Percentiles rank a stretch among this genome's conserved stretches.
Evolutionary conservation across 371 early-diverging fungal genomes (phyloP).

Genomic region (Thermomucor indicae-seudaticae): DNA sequence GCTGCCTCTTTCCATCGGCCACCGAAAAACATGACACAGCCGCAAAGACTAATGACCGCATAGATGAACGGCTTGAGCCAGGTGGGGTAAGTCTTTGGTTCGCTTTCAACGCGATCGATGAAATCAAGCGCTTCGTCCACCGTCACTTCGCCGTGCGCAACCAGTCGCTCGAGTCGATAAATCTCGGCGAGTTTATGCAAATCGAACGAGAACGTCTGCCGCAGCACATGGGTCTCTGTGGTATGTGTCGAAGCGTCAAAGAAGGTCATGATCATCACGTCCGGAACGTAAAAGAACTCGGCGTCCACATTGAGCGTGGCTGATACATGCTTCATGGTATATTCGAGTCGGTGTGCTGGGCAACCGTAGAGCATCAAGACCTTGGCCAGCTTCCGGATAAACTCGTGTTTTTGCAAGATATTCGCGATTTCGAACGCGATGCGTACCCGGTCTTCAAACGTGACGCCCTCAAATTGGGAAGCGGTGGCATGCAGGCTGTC

Average conservation of each 20-base stretch:
- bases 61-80: constrained; percentile 48
- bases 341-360: constrained; percentile 58
- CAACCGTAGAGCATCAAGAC: constrained; percentile 53
- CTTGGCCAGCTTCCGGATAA: constrained; percentile 48
- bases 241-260: constrained; percentile 67
- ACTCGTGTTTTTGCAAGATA: constrained; percentile 54
- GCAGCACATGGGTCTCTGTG: constrained; percentile 70
- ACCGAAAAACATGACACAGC: constrained; percentile 41
- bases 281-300: constrained; percentile 65
- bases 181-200: constrained; percentile 61
- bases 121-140: constrained; percentile 52
- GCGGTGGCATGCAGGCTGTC: constrained; percentile 40
- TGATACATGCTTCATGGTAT: constrained; percentile 41
- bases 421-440: constrained; percentile 56
- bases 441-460: constrained; percentile 47
- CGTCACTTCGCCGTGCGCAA: constrained; percentile 41
- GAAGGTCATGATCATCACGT: constrained; percentile 67
- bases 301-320: constrained; percentile 60
- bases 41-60: constrained; percentile 46
- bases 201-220: constrained; percentile 53
- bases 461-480: constrained; percentile 40
- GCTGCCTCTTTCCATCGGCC: constrained; percentile 38
- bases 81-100: constrained; percentile 36
- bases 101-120: constrained; percentile 30
- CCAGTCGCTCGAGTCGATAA: constrained; percentile 47